phyloP scores from a whole-genome alignment of 2,329 filamentous ascomycete species.

The Epicoccum sorghinum region DNA sequence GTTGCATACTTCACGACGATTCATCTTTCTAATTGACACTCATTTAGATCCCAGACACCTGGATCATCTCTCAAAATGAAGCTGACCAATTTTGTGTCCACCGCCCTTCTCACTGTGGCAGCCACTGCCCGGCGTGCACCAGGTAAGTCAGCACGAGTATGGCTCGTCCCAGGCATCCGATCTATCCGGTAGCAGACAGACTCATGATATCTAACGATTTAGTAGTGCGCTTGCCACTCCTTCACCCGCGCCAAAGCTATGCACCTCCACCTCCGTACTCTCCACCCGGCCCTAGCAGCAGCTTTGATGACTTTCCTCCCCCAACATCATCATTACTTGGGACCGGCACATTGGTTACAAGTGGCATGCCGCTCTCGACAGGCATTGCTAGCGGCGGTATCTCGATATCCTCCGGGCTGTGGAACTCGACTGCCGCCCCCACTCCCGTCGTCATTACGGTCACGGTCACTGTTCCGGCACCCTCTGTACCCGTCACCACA shows the following conservation, averaged over 20 bases:
- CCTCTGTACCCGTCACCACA: constrained; percentile 1
- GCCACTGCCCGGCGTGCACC: no score
- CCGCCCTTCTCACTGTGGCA: no score
- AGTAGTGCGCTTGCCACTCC: constrained; percentile 23
- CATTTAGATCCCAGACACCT: not conserved
- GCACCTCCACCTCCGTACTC: constrained; percentile 24
- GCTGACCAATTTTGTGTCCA: not conserved
- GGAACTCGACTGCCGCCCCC: constrained; percentile 10
- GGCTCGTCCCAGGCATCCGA: no score
- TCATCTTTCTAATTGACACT: constrained; percentile 13
- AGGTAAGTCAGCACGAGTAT: no score
- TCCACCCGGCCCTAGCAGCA: constrained; percentile 15
- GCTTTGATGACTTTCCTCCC: constrained; percentile 6
- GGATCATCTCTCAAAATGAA: not conserved
- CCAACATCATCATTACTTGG: constrained; percentile 7
- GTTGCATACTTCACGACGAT: no score
- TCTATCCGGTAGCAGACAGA: no score
- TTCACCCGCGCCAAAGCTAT: constrained; percentile 28
- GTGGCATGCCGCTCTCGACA: not conserved
- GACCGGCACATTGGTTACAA: not conserved
- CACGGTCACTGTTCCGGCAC: constrained; percentile 4
- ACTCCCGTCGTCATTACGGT: constrained; percentile 6
- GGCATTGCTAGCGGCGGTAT: not conserved
- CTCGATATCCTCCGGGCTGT: constrained; percentile 8
- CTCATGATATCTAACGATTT: not conserved